A percentile compares a stretch with the other conserved stretches of the same genome.
These are phyloP conservation scores for Kodamaea fungicola DNA, from an alignment of 1,139 yeast species.

Conservation along the genomic window DNA sequence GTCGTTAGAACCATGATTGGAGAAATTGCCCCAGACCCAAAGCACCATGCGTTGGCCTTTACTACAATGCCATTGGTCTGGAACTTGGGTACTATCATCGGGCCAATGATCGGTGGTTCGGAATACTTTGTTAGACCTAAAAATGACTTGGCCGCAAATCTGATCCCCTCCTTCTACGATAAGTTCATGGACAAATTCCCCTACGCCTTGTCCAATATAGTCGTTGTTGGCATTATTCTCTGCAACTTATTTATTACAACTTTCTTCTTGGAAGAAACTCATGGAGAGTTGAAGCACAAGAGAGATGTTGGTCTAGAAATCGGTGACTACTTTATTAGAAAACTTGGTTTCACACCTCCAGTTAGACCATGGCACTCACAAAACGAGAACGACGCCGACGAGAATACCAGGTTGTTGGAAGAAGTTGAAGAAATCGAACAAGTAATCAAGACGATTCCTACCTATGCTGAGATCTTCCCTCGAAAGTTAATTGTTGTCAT, in stretches of 20 bases:
- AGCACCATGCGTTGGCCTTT: constrained; percentile 61
- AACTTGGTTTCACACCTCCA: constrained; percentile 29
- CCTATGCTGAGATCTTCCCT: constrained; percentile 15
- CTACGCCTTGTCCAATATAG: constrained; percentile 56
- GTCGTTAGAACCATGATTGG: constrained; percentile 60
- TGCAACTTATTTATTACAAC: constrained; percentile 38
- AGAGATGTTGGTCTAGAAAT: constrained; percentile 50
- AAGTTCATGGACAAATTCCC: constrained; percentile 42
- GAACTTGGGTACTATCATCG: constrained; percentile 52
- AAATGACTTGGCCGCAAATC: neutral
- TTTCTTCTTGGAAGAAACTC: constrained; percentile 61
- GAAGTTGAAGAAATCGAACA: constrained; percentile 2
- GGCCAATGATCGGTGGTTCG: constrained; percentile 57
- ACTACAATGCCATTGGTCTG: constrained; percentile 57
- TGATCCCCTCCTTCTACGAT: constrained; percentile 13
- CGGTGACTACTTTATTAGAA: constrained; percentile 42
- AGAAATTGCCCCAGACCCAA: constrained; percentile 52
- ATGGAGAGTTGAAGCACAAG: constrained; percentile 35
- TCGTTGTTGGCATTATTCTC: constrained; percentile 41
- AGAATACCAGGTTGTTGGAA: constrained; percentile 6
- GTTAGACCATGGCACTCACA: constrained; percentile 28
- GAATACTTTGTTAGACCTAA: constrained; percentile 30
- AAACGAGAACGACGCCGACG: constrained; percentile 4
- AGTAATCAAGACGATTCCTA: constrained; percentile 1
- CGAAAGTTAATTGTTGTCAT: constrained; percentile 20